Conservation (phyloP, 2,329 filamentous ascomycete species). For the Corynespora cassiicola region DNA sequence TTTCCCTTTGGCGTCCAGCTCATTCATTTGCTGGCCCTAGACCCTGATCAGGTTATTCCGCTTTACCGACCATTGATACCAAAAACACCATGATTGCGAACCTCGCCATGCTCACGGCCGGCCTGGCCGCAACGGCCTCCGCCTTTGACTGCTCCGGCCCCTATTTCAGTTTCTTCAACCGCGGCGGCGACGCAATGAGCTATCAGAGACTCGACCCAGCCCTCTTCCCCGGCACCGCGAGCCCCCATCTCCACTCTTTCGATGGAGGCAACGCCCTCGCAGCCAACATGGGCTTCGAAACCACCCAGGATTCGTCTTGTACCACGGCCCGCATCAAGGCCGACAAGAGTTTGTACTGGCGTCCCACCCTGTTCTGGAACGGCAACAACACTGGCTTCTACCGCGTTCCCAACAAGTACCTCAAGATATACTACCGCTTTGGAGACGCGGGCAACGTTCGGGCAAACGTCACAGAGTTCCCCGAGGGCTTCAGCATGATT, state of each 20-base stretch:
- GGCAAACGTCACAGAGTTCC: conserved; percentile 46
- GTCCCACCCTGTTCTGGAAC: conserved; percentile 44
- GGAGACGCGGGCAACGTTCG: conserved; percentile 34
- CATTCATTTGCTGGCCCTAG: conserved; percentile 25
- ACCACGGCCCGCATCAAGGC: conserved; percentile 45
- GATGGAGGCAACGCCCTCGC: conserved; percentile 43
- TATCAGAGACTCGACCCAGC: conserved; percentile 45
- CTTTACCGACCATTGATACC: conserved; percentile 3
- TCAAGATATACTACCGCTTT: conserved; percentile 49
- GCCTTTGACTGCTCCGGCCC: conserved; percentile 44
- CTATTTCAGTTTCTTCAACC: conserved; percentile 49
- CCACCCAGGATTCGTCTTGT: conserved; percentile 37
- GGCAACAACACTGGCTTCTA: conserved; percentile 44
- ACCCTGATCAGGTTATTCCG: conserved; percentile 9
- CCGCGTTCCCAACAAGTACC: conserved; percentile 40
- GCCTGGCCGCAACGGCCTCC: conserved; percentile 35
- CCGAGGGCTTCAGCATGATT: conserved; percentile 45
- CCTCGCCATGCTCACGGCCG: conserved; percentile 33
- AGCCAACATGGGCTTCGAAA: conserved; percentile 31
- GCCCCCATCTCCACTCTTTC: conserved; percentile 46
- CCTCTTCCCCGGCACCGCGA: conserved; percentile 37
- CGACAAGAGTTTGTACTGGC: conserved; percentile 48
- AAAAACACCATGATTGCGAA: conserved; percentile 35
- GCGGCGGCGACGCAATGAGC: conserved; percentile 37
- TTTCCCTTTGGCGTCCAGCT: conserved; percentile 28